phyloP scores from a whole-genome alignment of 2,329 filamentous ascomycete species.

The Fusarium floridanum region DNA sequence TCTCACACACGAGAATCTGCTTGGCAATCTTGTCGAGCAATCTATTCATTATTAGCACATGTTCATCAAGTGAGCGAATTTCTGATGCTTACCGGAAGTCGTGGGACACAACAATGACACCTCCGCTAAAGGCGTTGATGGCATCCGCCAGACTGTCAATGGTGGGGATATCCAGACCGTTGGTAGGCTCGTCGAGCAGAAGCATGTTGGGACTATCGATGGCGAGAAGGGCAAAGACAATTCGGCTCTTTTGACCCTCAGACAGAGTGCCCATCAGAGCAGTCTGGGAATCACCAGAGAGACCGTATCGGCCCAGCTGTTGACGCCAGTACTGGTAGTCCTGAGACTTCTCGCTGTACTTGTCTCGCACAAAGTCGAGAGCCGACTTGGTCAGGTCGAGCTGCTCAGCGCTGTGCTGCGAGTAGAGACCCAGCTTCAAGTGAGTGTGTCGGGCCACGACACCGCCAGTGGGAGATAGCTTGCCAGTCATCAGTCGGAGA shows the following conservation, averaged over 20 bases:
- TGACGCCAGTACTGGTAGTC: slow-evolving; percentile 99
- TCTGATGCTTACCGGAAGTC: slow-evolving; percentile 85
- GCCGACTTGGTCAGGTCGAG: slow-evolving; percentile 98
- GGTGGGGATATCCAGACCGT: slow-evolving; percentile 98
- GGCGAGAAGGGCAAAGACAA: slow-evolving; percentile 95
- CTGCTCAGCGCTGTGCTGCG: slow-evolving; percentile 98
- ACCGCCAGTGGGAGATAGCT: slow-evolving; percentile 86
- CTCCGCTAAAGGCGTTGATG: slow-evolving; percentile 95
- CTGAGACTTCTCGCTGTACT: slow-evolving; percentile 88
- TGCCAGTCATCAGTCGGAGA: slow-evolving; percentile 95
- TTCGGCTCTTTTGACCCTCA: slow-evolving; percentile 97
- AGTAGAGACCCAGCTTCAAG: slow-evolving; percentile 98
- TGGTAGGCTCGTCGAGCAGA: slow-evolving; percentile 97
- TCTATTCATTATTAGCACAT: slow-evolving; percentile 61
- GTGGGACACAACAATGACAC: slow-evolving; percentile 98
- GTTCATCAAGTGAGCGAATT: neutral
- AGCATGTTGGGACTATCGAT: slow-evolving; percentile 99
- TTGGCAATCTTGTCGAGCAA: slow-evolving; percentile 99
- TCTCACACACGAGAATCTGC: slow-evolving; percentile 99
- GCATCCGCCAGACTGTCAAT: slow-evolving; percentile 98
- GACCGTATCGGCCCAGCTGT: slow-evolving; percentile 94
- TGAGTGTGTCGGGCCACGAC: slow-evolving; percentile 93
- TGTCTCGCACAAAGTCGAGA: slow-evolving; percentile 97
- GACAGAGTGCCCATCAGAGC: slow-evolving; percentile 98
- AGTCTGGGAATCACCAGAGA: slow-evolving; percentile 93